A percentile compares a stretch with the other conserved stretches of the same genome.
These are phyloP conservation scores for Oryza glaberrima DNA, from an alignment of 176 grass and related monocot genomes.

Conservation along the genomic window DNA sequence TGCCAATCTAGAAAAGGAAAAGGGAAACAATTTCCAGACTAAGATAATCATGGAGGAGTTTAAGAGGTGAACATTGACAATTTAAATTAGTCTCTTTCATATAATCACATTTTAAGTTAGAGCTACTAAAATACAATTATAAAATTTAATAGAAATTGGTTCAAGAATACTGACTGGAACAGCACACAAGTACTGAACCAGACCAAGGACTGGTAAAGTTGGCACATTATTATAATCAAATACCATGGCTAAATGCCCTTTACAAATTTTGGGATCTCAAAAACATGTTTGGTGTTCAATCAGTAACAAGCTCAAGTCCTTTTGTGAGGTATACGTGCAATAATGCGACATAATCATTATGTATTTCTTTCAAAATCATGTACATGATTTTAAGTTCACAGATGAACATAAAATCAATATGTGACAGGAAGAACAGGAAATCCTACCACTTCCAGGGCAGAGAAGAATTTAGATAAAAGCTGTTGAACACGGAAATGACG, in stretches of 20 bases:
- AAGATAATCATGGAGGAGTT: slow-evolving; percentile 20
- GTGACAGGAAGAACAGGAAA: background rate
- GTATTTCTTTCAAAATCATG: background rate
- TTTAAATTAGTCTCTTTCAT: slow-evolving; percentile 5
- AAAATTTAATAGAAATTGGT: background rate
- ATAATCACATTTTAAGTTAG: background rate
- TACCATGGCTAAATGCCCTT: slow-evolving; percentile 3
- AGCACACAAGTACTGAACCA: background rate
- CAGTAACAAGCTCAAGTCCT: slow-evolving; percentile 4
- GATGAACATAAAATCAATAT: background rate
- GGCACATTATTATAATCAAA: background rate
- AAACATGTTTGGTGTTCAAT: background rate
- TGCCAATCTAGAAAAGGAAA: slow-evolving; percentile 68
- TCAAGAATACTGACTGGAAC: background rate
- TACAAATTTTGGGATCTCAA: background rate
- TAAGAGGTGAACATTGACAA: background rate
- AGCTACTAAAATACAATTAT: background rate
- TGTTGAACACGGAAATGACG: background rate
- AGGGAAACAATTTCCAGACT: slow-evolving; percentile 20
- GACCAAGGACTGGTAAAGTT: slow-evolving; percentile 2
- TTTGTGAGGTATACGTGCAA: background rate
- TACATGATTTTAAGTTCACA: background rate
- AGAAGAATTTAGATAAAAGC: background rate
- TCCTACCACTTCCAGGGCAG: background rate
- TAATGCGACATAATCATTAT: background rate